Base-by-base conservation (phyloP, 345 rosid species). In the Pistacia atlantica region DNA sequence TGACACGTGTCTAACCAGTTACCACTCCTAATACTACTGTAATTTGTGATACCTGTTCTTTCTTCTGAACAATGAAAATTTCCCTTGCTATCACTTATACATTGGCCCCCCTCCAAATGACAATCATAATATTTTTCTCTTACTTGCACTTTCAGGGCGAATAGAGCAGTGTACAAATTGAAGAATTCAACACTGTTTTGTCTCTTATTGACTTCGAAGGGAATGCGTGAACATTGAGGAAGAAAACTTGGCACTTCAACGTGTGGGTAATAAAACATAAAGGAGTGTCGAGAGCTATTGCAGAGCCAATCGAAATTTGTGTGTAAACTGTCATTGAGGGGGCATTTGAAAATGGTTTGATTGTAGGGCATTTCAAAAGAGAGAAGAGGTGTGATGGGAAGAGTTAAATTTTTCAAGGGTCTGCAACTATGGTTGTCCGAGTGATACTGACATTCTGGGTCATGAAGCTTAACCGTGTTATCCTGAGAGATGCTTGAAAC, bases 211-310 rank as follows among this genome's bases (percentile, higher is more conserved):
- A 33, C 17, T 10, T 72, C 87, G 52, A 70, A 59, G 37, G 52
- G 79, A 62, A 86, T 59, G 14, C 12, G 16, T 25, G 85, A 79
- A 76, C 92, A 82, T 22, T 72, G 37, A 57, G 57, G 65, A 20
- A 74, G 80, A 68, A 58, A 51, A 62, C 14, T 10, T 28, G 71
- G 65, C 1, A 7, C 13, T 20, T 1, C 9, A 45, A 20, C 8
- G 28, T 0, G 2, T 20, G 10, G 9, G 0, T n/a, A 42, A 65
- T 75, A 74, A 8, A 48, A 74, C 22, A 77, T 14, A 5, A 37
- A 48, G 52, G 61, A 70, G 75, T 64, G 60, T 4, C 59, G 0
- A 78, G 89, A 83, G 28, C 14, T 22, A 2, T 4, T 33, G 56
- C n/a, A 59, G 8, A 0, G 0, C 0, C 0, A 42, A 6, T 0